Conservation (phyloP, 2,329 filamentous ascomycete species). For the Cyphellophora europaea region DNA sequence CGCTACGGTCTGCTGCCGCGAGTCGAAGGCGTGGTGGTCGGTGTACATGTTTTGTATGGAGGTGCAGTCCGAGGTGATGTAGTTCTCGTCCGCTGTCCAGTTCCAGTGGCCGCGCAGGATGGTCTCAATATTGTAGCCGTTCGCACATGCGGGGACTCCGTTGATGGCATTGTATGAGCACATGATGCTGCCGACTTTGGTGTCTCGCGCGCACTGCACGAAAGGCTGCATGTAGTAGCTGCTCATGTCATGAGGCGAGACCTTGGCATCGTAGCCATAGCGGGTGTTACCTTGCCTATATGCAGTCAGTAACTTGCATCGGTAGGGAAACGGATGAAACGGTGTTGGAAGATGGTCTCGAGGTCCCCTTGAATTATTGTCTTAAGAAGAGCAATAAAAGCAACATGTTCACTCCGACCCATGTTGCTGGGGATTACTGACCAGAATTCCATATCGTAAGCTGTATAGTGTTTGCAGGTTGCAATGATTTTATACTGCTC, state of each 20-base stretch:
- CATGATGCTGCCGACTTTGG: constrained; percentile 48
- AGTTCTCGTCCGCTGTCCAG: constrained; percentile 52
- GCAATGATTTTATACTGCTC: constrained; percentile 38
- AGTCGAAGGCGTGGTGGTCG: constrained; percentile 25
- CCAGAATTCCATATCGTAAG: constrained; percentile 47
- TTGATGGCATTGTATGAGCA: constrained; percentile 58
- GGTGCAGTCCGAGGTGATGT: constrained; percentile 58
- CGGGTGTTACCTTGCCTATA: constrained; percentile 1
- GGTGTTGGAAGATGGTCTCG: too few relatives aligned
- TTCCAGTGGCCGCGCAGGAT: constrained; percentile 56
- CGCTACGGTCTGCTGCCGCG: constrained; percentile 35
- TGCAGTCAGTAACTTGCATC: too few relatives aligned
- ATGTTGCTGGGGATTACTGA: constrained; percentile 24
- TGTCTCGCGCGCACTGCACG: constrained; percentile 51
- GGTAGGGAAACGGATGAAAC: too few relatives aligned
- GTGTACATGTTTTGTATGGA: constrained; percentile 48
- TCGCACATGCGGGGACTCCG: constrained; percentile 55
- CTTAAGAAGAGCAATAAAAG: too few relatives aligned
- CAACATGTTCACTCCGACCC: too few relatives aligned
- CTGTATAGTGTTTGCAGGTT: constrained; percentile 51
- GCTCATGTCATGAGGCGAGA: constrained; percentile 46
- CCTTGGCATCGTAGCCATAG: background rate
- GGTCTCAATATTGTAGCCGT: constrained; percentile 51
- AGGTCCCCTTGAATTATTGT: too few relatives aligned
- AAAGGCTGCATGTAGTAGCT: constrained; percentile 63